These are phyloP conservation scores for Dactylellina drechsleri DNA, from an alignment of 2,329 filamentous ascomycete genomes.

Conservation along the genomic window DNA sequence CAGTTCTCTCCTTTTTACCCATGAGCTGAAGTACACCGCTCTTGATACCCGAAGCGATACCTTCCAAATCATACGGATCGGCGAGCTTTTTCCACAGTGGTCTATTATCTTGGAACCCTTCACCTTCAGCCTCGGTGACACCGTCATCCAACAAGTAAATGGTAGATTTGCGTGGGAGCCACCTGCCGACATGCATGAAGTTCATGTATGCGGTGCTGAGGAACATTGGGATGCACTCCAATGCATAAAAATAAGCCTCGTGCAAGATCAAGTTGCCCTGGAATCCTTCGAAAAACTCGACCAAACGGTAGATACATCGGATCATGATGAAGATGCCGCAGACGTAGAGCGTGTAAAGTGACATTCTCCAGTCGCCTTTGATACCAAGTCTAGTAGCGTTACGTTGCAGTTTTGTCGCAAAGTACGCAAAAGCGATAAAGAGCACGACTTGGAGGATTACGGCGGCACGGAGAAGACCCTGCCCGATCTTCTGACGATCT, in stretches of 20 bases:
- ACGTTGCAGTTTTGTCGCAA: conserved; percentile 38
- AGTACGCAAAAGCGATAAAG: conserved; percentile 48
- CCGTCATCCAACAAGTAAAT: conserved; percentile 44
- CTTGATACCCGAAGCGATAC: conserved; percentile 34
- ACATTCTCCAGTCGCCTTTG: conserved; percentile 37
- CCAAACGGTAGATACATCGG: conserved; percentile 47
- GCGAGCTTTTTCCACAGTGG: conserved; percentile 47
- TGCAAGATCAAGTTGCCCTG: conserved; percentile 30
- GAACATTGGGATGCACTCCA: conserved; percentile 49
- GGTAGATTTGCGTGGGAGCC: conserved; percentile 39
- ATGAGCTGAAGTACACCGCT: conserved; percentile 29
- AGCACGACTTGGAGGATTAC: conserved; percentile 47
- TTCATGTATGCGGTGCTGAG: conserved; percentile 45
- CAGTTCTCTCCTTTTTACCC: conserved; percentile 26
- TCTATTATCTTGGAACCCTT: conserved; percentile 47
- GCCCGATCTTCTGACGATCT: conserved; percentile 41
- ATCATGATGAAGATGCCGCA: conserved; percentile 43
- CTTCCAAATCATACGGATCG: conserved; percentile 48
- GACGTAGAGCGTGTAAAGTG: conserved; percentile 49
- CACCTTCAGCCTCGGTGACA: conserved; percentile 46
- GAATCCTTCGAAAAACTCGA: conserved; percentile 50
- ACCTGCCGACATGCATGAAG: conserved; percentile 39
- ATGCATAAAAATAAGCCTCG: conserved; percentile 47
- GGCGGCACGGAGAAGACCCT: conserved; percentile 47
- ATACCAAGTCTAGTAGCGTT: conserved; percentile 34